Evolutionary conservation across 768 basidiomycete genomes (phyloP), one percentile per base, ranked within the genome.

Genomic region (Sutorius australiensis): DNA sequence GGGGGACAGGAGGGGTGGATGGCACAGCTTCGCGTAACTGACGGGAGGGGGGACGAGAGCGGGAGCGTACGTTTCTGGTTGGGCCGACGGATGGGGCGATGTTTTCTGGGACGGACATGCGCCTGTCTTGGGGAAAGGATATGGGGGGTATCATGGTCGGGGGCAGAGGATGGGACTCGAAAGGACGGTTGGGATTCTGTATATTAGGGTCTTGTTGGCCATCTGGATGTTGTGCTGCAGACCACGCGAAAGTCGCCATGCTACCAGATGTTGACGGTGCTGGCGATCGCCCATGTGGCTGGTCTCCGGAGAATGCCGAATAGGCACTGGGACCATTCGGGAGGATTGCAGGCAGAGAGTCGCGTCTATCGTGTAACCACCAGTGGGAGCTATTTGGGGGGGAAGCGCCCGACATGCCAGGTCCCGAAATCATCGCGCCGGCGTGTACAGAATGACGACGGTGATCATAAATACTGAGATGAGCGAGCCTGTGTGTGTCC

Each of bases 391-490:
- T 67, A 56, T 51, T 58, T 17, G 17, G 37, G 31, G 44, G 30
- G 28, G 56, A 64, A 19, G 57, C 50, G 53, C 48, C 60, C 54
- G 67, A 54, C 0, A 69, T 55, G 46, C 64, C 67, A 49, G 68
- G 62, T 0, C 62, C 56, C 14, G 67, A 63, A 5, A 64, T 55
- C 44, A 74, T 73, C 42, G 70, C 58, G 46, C 87, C 79, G 16
- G 84, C 80, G 67, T 91, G 89, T 24, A 84, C 76, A 17, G 89
- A 91, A 64, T 83, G 82, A 55, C 90, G 81, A 46, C 89, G 85
- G 66, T 92, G 89, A 63, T 86, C 81, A 27, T 71, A 69, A 59
- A 92, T 72, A 66, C 80, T 86, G 60, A 91, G 75, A 61, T 87
- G 84, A 13, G 85, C 83, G 60, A 93, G 82, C 46, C 85, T 75